Base-by-base conservation (phyloP, 306 rosid genomes). In the Benincasa hispida region DNA sequence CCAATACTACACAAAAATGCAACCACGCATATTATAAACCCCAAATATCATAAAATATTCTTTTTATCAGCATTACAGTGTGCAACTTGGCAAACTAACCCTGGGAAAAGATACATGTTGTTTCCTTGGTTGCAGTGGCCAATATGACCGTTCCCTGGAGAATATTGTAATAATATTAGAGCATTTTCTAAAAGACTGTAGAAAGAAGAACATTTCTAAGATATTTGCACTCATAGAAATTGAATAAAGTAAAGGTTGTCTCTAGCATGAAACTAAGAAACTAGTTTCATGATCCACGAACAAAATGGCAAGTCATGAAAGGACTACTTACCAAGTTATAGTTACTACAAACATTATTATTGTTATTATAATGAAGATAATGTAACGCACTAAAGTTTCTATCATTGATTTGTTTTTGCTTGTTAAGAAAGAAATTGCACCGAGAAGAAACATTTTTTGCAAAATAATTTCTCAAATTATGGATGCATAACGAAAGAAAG, bases 61-160 rank as follows among this genome's bases (percentile, higher is more conserved):
- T 61, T 70, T 62, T 70, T 28, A 28, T 70, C 48, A 45, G 67
- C 32, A 60, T 34, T 48, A 51, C 9, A 41, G 58, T 55, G 28
- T 28, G 72, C 19, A 10, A 60, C 35, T 59, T 32, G 83, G 69
- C 34, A 67, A 65, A 85, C 96, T 76, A 83, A 92, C 99, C 99
- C 99, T 25, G 99, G 99, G 88, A 95, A 95, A 53, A 95, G 98
- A 85, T 95, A 95, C 99, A 95, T 95, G 87, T 95, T 95, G 87
- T 95, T 95, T 76, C 99, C 99, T 82, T 95, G 99, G 88, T 95
- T 95, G 89, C 96, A 95, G 87, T 92, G 96, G 76, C 99, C 99
- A 78, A 88, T 81, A 22, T 8, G 85, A 78, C 93, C 98, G 82
- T 95, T 88, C 51, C 93, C 99, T 94, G 83, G 79, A 78, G 56